Conservation (phyloP, 2,329 filamentous ascomycete genomes). For the Neofusicoccum laricinum region DNA sequence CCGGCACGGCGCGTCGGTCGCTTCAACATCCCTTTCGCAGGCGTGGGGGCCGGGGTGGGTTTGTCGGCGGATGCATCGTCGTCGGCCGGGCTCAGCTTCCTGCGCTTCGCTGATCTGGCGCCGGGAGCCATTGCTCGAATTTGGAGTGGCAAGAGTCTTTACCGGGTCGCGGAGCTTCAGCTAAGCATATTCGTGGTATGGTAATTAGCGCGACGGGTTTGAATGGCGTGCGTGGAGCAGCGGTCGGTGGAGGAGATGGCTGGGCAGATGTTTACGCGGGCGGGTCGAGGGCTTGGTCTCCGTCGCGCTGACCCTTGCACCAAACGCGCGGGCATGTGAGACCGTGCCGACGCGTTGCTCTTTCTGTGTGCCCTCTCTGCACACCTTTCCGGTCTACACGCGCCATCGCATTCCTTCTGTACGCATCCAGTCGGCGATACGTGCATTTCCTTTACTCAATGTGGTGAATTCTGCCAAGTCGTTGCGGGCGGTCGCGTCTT, state of each 20-base stretch:
- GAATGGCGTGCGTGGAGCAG: too few species aligned
- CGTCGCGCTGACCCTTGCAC: conserved; percentile 1
- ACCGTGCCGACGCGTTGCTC: neutral
- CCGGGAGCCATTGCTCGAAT: neutral
- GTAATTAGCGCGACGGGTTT: neutral
- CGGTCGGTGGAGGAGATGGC: neutral
- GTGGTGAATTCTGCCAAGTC: neutral
- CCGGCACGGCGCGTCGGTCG: conserved; percentile 5
- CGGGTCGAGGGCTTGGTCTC: neutral
- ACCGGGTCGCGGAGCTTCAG: neutral
- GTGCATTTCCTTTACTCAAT: neutral
- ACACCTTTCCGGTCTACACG: neutral
- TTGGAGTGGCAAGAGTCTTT: too few species aligned
- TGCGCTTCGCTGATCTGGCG: conserved; percentile 6
- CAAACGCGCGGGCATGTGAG: neutral
- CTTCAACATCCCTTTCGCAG: conserved; percentile 1
- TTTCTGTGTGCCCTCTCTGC: neutral
- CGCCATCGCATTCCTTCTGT: too few species aligned
- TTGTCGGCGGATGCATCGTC: neutral
- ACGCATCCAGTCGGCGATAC: too few species aligned
- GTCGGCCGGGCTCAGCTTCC: conserved; percentile 3
- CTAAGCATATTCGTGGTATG: neutral
- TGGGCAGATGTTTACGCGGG: neutral
- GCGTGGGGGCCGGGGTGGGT: neutral
- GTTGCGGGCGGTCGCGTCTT: conserved; percentile 6